Percentiles rank a stretch among this genome's conserved stretches.
Conservation (phyloP, 2,329 filamentous ascomycete species). For the Aciculosporium take region DNA sequence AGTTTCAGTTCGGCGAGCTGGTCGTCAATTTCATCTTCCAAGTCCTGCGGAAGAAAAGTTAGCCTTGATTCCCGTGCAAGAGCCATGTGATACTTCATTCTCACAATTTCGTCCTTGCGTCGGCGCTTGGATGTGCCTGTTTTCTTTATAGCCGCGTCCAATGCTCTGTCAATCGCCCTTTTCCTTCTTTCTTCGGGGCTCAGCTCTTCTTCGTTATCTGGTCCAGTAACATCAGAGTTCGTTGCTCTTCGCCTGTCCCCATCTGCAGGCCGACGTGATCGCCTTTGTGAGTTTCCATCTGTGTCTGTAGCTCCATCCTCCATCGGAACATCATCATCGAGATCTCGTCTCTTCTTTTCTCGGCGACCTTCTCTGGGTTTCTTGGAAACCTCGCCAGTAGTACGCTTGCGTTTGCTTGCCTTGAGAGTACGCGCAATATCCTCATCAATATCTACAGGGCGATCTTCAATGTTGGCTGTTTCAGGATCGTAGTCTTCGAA, state of each 20-base stretch:
- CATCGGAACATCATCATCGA: constrained; percentile 32
- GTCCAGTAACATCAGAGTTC: constrained; percentile 35
- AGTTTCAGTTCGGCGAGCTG: constrained; percentile 79
- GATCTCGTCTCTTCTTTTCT: constrained; percentile 46
- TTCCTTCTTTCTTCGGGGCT: constrained; percentile 74
- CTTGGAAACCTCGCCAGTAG: constrained; percentile 48
- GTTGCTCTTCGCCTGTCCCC: constrained; percentile 29
- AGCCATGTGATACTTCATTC: constrained; percentile 13
- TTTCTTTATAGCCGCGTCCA: constrained; percentile 80
- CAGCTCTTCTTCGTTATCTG: constrained; percentile 62
- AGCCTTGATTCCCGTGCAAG: constrained; percentile 10
- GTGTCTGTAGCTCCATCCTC: constrained; percentile 34
- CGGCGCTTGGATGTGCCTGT: constrained; percentile 49
- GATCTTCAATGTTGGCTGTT: constrained; percentile 47
- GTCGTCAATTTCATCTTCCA: constrained; percentile 81
- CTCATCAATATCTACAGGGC: constrained; percentile 53
- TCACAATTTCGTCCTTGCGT: constrained; percentile 78
- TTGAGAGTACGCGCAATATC: constrained; percentile 50
- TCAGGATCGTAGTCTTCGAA: constrained; percentile 56
- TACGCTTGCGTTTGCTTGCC: constrained; percentile 50
- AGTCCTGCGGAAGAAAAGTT: constrained; percentile 43
- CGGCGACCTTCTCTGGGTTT: constrained; percentile 63
- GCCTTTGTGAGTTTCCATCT: constrained; percentile 28
- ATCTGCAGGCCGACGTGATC: constrained; percentile 32
- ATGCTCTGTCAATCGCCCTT: constrained; percentile 69